Base-by-base conservation (phyloP, 1,284 basidiomycete genomes). In the Cutaneotrichosporon sp. region DNA sequence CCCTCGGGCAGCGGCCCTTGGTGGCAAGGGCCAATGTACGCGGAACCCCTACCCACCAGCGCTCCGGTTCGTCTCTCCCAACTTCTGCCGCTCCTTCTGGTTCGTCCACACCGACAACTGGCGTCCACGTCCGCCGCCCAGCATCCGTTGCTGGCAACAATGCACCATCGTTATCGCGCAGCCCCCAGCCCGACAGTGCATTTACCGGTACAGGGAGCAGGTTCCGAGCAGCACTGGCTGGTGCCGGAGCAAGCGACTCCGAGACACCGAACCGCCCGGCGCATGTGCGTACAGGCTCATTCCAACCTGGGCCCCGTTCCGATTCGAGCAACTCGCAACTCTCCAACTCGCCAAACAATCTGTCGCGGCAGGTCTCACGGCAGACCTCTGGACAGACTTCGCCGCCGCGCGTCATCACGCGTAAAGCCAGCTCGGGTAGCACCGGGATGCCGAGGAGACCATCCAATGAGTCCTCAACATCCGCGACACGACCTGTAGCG, bases 241-340 rank as follows among this genome's bases (percentile, higher is more conserved):
- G 41, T 11, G 41, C 29, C 19, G 38, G 38, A 25, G 19, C 42
- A 5, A 44, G 29, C 19, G 42, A 32, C 19, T 44, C 42, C 9
- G 42, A 44, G 17, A 29, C 29, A 11, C 42, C 11, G 3, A 6
- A 5, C 17, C 42, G 42, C 17, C 27, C 27, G 6, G 29, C 16
- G 14, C 42, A 44, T 32, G 42, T 29, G 11, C 42, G 42, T 5
- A 22, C 42, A 4, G 17, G 27, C 5, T 32, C 27, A 12, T 44
- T 44, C 27, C 29, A 29, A 14, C 29, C 42, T 44, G 42, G 29
- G 3, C 42, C 42, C 22, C 42, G 42, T 26, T 44, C 42, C n/a
- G 42, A 44, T 29, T 44, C 42, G 27, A 31, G 42, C 29, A 44
- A 31, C 29, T 44, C 42, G 31, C 27, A 29, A 44, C 42, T 44